These are phyloP conservation scores for Puccinellia tenuiflora DNA, from an alignment of 176 grass and related monocot species.

Conservation along the genomic window DNA sequence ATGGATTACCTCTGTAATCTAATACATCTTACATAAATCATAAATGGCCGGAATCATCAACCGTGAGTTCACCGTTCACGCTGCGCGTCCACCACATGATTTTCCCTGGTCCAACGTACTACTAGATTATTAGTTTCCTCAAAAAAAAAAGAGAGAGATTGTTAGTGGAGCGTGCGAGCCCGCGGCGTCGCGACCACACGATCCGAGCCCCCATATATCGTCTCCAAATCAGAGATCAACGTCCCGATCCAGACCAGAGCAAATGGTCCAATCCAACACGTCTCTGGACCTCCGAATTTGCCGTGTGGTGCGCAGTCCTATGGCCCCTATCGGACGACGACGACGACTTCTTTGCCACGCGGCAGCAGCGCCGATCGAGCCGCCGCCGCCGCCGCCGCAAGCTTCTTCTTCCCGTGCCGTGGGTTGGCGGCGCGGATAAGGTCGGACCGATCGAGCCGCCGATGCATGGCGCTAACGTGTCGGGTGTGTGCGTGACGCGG, in stretches of 20 bases:
- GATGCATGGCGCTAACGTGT: not conserved
- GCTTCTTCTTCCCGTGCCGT: not conserved
- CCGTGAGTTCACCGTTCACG: too few relatives aligned
- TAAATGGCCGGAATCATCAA: too few relatives aligned
- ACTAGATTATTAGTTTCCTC: too few relatives aligned
- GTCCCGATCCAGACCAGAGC: not conserved
- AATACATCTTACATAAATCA: too few relatives aligned
- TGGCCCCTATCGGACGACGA: not conserved
- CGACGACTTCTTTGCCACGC: not conserved
- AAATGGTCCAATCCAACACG: too few relatives aligned
- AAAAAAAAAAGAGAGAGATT: not conserved
- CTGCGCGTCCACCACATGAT: not conserved
- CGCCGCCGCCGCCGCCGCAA: too few relatives aligned
- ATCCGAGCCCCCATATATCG: not conserved
- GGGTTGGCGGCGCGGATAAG: not conserved
- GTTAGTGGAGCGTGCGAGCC: not conserved
- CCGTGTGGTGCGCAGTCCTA: not conserved
- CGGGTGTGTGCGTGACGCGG: not conserved
- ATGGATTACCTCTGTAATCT: too few relatives aligned
- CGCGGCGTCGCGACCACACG: constrained; percentile 19
- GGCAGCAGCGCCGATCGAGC: not conserved
- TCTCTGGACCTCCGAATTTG: not conserved
- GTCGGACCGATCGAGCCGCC: not conserved
- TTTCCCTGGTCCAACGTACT: not conserved
- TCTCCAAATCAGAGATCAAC: not conserved